phyloP scores from a whole-genome alignment of 495 filamentous ascomycete genomes.

The Penicillium roqueforti region DNA sequence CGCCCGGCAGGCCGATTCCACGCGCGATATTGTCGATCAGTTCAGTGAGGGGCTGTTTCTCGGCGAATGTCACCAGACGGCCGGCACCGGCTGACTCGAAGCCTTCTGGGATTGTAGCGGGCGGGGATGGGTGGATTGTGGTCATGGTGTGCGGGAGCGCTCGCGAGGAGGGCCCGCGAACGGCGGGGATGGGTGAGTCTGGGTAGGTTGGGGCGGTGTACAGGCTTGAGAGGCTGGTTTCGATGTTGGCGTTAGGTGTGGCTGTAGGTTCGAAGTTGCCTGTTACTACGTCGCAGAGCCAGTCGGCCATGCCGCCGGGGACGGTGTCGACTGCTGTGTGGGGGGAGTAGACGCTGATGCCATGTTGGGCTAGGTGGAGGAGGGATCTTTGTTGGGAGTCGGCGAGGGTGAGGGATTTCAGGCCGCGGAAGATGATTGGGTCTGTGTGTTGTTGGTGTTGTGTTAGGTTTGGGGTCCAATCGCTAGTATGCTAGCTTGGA shows the following conservation, averaged over 20 bases:
- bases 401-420: slow-evolving; percentile 80
- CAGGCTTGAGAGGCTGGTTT: slow-evolving; percentile 20
- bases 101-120: slow-evolving; percentile 41
- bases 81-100: slow-evolving; percentile 74
- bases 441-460: slow-evolving; percentile 46
- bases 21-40: slow-evolving; percentile 60
- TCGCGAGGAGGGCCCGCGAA: slow-evolving; percentile 32
- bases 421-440: slow-evolving; percentile 88
- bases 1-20: slow-evolving; percentile 58
- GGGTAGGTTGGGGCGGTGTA: slow-evolving; percentile 46
- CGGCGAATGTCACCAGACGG: slow-evolving; percentile 60
- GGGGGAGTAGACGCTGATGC: slow-evolving; percentile 92
- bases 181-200: slow-evolving; percentile 20
- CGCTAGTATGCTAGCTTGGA: not conserved
- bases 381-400: slow-evolving; percentile 85
- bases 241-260: slow-evolving; percentile 7
- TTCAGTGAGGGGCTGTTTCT: slow-evolving; percentile 53
- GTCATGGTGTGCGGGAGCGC: slow-evolving; percentile 46
- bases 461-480: not conserved
- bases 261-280: slow-evolving; percentile 33
- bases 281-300: slow-evolving; percentile 86
- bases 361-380: slow-evolving; percentile 75
- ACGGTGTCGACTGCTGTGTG: slow-evolving; percentile 93
- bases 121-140: slow-evolving; percentile 49
- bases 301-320: slow-evolving; percentile 83